Base-by-base conservation (phyloP, 768 basidiomycete genomes). In the Trametes villosa region DNA sequence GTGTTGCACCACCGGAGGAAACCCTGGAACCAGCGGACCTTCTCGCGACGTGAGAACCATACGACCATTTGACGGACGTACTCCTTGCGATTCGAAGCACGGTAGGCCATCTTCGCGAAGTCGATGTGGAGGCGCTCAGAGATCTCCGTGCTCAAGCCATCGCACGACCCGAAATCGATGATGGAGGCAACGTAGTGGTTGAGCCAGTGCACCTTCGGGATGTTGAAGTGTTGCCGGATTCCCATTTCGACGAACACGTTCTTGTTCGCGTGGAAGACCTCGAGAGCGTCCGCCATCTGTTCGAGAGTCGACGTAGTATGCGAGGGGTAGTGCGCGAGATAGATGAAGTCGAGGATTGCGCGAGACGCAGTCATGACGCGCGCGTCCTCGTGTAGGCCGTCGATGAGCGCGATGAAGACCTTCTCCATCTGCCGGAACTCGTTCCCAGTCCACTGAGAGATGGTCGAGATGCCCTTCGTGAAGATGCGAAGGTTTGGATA, bases 361-460 rank as follows among this genome's bases (percentile, higher is more conserved):
- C 70, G 67, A 5, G 67, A 66, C 1, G 69, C 67, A 8, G 42
- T 57, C 15, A 71, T 33, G 24, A 75, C 68, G 9, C 49, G 29
- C 5, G n/a, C 4, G 24, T 62, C 59, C 4, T 4, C 18, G 3
- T 64, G 66, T 2, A 66, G 57, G 9, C 69, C 72, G 9, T 63
- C 57, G 38, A 74, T 20, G 0, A 69, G 63, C 17, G 70, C 70
- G 4, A 76, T 54, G 47, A 72, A 68, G 3, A 70, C 65, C 31
- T 66, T 57, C 57, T 67, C 64, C 62, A 71, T 71, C 9, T 71
- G 64, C 47, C 78, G 77, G 50, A 76, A 70, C 65, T 83, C 78
- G 0, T 64, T 72, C 0, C 80, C 81, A 0, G 79, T 80, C 76
- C 76, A 78, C 54, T 81, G 79, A 6, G 75, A 69, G 0, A 77